Evolutionary conservation across 306 rosid genomes (phyloP), one percentile per base, ranked within the genome.

Genomic region (Carpinus fangiana): DNA sequence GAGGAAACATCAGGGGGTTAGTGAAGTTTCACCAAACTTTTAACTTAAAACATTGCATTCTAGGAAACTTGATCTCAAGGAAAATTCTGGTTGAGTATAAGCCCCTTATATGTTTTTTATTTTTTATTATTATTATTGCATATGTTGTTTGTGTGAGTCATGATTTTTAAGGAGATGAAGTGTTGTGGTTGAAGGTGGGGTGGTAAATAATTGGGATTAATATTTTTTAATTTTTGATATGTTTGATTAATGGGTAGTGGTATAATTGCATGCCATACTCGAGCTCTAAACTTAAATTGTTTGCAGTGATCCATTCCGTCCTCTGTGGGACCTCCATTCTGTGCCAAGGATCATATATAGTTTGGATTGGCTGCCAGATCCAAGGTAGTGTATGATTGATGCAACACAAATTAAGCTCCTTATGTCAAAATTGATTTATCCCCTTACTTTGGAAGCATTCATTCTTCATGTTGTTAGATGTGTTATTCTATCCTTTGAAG

Each of bases 261-360:
- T 73, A 7, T 28, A 73, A 70, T 69, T 38, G 55, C 81, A 23
- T 45, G 41, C 50, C 61, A 46, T 14, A 41, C 74, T 82, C 38
- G 28, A 73, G 21, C 53, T 60, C 20, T 65, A 69, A 70, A 36
- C 65, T 60, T 79, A 73, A 78, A 34, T 83, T 88, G 9, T 83
- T 66, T 82, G 84, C 74, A 93, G 98, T 34, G 93, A 95, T 91
- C 98, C 96, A 76, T 95, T 88, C 83, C 92, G 85, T 54, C 98
- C 98, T 78, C 77, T 95, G 89, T 87, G 98, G 93, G 86, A 80
- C 53, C 82, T 94, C 77, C 89, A 87, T 70, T 88, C 90, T 73
- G 81, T 75, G 21, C 89, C 91, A 62, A 87, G 87, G 90, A 88
- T 84, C 80, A 88, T 93, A 79, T 90, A 93, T 81, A 82, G 99